Evolutionary conservation across 495 filamentous ascomycete genomes (phyloP).

Genomic region (Penicillium longicatenatum): DNA sequence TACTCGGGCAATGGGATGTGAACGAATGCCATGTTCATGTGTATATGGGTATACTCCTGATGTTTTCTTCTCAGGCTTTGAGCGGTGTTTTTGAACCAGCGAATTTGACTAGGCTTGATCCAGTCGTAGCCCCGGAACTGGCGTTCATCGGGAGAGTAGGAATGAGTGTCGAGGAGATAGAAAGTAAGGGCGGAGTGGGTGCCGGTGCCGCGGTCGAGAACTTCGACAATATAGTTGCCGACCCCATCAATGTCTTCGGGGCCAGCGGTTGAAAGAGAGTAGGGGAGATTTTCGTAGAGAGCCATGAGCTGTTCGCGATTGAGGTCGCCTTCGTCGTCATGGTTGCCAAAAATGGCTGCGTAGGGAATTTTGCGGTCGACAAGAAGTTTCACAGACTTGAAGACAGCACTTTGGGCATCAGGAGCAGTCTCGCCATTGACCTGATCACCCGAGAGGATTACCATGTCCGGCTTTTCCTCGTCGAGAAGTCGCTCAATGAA

Average conservation of each 20-base stretch:
- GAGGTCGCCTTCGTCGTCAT: constrained; percentile 90
- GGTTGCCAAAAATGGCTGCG: constrained; percentile 94
- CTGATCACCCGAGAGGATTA: constrained; percentile 89
- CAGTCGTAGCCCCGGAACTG: constrained; percentile 90
- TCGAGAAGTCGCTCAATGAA: constrained; percentile 83
- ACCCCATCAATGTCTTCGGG: constrained; percentile 83
- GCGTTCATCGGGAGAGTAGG: constrained; percentile 87
- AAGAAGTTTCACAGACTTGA: constrained; percentile 88
- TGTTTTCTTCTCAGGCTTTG: constrained; percentile 68
- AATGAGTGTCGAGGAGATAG: constrained; percentile 91
- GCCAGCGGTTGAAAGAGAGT: constrained; percentile 80
- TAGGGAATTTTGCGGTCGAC: constrained; percentile 88
- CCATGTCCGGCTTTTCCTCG: constrained; percentile 88
- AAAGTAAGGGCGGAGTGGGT: constrained; percentile 88
- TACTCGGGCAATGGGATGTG: constrained; percentile 97
- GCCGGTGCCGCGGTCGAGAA: constrained; percentile 75
- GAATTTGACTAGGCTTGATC: constrained; percentile 90
- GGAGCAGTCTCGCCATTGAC: constrained; percentile 91
- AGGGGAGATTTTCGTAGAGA: constrained; percentile 82
- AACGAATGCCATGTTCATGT: constrained; percentile 96
- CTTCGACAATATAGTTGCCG: constrained; percentile 92
- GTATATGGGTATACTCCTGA: constrained; percentile 81
- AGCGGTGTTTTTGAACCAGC: constrained; percentile 85
- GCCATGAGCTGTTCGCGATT: constrained; percentile 77
- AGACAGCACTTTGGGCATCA: constrained; percentile 90